Evolutionary conservation across 106 monocot species (phyloP).

Genomic region (Platanthera guangdongensis): DNA sequence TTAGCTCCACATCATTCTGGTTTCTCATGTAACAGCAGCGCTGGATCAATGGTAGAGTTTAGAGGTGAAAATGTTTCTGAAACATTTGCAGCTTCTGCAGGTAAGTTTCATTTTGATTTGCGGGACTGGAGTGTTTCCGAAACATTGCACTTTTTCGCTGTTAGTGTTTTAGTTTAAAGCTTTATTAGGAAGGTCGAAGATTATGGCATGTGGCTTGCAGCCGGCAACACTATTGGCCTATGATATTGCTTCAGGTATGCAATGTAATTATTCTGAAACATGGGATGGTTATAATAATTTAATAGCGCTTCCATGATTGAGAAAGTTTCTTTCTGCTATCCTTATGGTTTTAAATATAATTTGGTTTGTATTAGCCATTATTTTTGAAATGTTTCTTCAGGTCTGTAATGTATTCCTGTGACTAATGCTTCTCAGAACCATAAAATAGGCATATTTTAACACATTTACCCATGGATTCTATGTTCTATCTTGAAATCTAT

Average conservation of each 20-base stretch:
- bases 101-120: neutral
- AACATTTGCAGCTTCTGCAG: conserved; percentile 4
- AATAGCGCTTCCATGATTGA: neutral
- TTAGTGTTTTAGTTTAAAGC: neutral
- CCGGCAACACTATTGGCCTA: neutral
- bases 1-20: neutral
- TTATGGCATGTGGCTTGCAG: neutral
- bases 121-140: neutral
- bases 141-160: conserved; percentile 4
- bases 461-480: too few relatives aligned
- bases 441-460: too few relatives aligned
- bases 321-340: neutral
- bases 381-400: too few relatives aligned
- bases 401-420: too few relatives aligned
- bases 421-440: too few relatives aligned
- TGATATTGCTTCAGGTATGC: conserved; percentile 5
- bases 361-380: neutral
- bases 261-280: conserved; percentile 1
- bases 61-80: conserved; percentile 9
- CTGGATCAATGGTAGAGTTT: neutral
- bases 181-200: neutral
- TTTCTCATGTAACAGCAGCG: neutral
- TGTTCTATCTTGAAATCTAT: too few relatives aligned
- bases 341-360: neutral
- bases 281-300: neutral